Conservation (phyloP, 176 grass and related monocot species). For the Musa itinerans region DNA sequence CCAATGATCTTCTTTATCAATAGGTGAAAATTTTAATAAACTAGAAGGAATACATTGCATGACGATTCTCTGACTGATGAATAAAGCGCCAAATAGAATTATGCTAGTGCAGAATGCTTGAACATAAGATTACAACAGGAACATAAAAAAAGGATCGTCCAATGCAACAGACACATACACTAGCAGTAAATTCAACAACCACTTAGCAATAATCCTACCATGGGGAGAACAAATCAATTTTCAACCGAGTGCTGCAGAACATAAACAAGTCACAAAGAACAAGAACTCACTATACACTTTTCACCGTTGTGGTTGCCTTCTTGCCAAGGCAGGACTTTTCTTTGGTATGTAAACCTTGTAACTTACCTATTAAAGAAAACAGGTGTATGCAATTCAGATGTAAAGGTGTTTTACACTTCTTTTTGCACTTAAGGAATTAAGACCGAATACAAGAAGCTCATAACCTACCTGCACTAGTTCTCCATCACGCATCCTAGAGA, state of each 20-base stretch:
- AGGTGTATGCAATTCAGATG: no score
- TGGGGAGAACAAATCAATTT: not conserved
- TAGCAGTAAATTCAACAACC: not conserved
- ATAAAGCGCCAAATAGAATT: not conserved
- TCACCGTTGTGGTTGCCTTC: slow-evolving; percentile 71
- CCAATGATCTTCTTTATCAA: not conserved
- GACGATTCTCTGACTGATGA: not conserved
- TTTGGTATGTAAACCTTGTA: slow-evolving; percentile 98
- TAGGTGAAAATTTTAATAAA: not conserved
- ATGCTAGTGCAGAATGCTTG: not conserved
- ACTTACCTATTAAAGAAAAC: slow-evolving; percentile 50
- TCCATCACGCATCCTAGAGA: slow-evolving; percentile 91
- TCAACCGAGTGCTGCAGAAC: not conserved
- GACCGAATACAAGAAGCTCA: not conserved
- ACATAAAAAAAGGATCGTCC: not conserved
- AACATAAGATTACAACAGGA: not conserved
- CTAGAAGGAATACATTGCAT: not conserved
- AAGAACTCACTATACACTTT: not conserved
- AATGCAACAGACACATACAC: not conserved
- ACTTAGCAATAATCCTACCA: not conserved
- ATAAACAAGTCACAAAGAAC: not conserved
- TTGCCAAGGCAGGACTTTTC: slow-evolving; percentile 45
- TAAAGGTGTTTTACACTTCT: not conserved
- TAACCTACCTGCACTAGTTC: slow-evolving; percentile 63
- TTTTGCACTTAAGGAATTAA: not conserved